phyloP scores from a whole-genome alignment of 202 grass and related monocot species.

The Panicum hallii region DNA sequence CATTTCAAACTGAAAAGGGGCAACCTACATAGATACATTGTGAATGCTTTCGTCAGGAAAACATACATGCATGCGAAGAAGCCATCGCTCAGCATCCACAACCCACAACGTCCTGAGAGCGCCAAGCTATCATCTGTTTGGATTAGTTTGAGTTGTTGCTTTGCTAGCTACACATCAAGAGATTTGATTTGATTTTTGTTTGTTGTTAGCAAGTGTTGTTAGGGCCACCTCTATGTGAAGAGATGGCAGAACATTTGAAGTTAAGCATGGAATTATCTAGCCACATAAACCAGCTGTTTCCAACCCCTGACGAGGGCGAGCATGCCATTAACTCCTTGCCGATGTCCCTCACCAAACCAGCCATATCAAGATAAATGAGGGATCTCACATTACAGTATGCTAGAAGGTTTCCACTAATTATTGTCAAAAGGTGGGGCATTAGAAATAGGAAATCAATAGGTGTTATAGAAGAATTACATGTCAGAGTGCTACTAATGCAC shows the following conservation, averaged over 20 bases:
- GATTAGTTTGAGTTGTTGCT: background rate
- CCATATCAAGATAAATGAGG: background rate
- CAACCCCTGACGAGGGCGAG: background rate
- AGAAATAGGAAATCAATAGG: background rate
- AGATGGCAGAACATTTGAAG: background rate
- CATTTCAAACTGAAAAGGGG: background rate
- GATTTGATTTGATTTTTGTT: background rate
- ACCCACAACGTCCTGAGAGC: background rate
- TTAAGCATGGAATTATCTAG: constrained; percentile 9
- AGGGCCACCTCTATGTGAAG: background rate
- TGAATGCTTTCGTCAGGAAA: background rate
- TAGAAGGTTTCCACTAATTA: constrained; percentile 20
- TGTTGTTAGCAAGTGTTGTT: background rate
- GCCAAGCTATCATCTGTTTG: background rate
- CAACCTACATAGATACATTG: background rate
- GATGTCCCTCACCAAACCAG: background rate
- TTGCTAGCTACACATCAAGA: background rate
- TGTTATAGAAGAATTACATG: background rate
- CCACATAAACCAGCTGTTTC: background rate
- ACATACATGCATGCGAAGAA: background rate
- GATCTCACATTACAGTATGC: background rate
- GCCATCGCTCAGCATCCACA: background rate
- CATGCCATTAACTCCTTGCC: background rate
- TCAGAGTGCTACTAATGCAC: no score
- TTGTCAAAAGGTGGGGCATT: background rate